phyloP scores from a whole-genome alignment of 768 basidiomycete genomes.

The Suillus discolor region DNA sequence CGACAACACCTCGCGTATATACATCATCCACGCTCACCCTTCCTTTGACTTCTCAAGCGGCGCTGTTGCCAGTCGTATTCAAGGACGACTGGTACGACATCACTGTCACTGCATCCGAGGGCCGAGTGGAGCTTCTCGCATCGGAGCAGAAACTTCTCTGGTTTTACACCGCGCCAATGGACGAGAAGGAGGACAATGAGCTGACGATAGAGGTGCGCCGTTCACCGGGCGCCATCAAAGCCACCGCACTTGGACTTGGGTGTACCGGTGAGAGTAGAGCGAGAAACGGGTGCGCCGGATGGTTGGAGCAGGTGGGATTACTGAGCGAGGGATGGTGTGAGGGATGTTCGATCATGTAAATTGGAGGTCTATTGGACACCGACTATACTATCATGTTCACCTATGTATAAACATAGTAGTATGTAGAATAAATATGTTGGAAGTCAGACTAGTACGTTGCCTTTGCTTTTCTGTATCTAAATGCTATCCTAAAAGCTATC shows the following conservation, averaged over 20 bases:
- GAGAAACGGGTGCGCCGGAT: conserved; percentile 1
- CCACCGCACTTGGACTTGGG: background rate
- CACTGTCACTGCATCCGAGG: conserved; percentile 46
- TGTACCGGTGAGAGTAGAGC: background rate
- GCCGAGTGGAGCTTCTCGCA: conserved; percentile 49
- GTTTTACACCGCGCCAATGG: conserved; percentile 43
- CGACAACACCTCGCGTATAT: conserved; percentile 8
- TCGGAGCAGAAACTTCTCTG: conserved; percentile 54
- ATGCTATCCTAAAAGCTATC: too few species aligned
- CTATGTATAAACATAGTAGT: too few species aligned
- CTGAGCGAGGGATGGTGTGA: conserved; percentile 9
- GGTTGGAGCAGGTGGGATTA: conserved; percentile 17
- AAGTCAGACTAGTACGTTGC: too few species aligned
- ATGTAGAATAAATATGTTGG: too few species aligned
- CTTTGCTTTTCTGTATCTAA: too few species aligned
- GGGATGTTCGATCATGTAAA: conserved; percentile 29
- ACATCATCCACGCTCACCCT: conserved; percentile 22
- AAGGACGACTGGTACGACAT: conserved; percentile 37
- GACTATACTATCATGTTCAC: too few species aligned
- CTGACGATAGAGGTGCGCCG: conserved; percentile 46
- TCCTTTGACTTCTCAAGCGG: conserved; percentile 8
- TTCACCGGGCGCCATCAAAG: conserved; percentile 41
- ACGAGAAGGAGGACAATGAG: conserved; percentile 24
- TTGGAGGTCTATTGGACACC: background rate
- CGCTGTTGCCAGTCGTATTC: conserved; percentile 14